These are phyloP conservation scores for Symbiodinium natans DNA, from an alignment of 73 alveolate species.

Conservation along the genomic window DNA sequence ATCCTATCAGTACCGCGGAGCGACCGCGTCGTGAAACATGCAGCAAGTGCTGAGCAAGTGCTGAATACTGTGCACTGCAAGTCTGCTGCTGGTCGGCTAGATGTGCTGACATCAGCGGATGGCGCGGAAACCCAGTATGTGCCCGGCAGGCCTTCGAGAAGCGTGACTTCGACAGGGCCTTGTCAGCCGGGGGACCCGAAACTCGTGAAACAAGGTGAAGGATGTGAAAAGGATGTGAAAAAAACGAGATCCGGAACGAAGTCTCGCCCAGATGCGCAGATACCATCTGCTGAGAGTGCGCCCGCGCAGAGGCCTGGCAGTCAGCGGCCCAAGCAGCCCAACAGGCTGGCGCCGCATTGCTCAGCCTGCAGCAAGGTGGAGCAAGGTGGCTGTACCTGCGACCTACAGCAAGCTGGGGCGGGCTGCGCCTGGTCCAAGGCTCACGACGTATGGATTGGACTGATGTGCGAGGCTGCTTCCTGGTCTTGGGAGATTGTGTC, in stretches of 20 bases:
- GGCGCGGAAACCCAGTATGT: neutral
- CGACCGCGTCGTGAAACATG: neutral
- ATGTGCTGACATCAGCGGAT: neutral
- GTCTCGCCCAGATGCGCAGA: too few relatives aligned
- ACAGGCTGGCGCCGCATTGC: neutral
- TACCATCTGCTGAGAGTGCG: too few relatives aligned
- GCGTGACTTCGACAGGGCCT: slow-evolving; percentile 19
- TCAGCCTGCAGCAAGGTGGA: neutral
- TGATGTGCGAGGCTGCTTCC: slow-evolving; percentile 62
- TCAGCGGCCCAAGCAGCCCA: slow-evolving; percentile 28
- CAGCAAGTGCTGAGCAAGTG: neutral
- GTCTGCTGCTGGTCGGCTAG: neutral
- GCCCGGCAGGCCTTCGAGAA: slow-evolving; percentile 45
- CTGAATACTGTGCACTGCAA: neutral
- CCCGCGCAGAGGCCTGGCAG: slow-evolving; percentile 49
- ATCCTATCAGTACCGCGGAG: neutral
- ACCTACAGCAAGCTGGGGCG: too few relatives aligned
- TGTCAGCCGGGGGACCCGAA: neutral
- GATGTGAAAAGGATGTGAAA: too few relatives aligned
- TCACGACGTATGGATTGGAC: slow-evolving; percentile 30
- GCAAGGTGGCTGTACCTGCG: too few relatives aligned
- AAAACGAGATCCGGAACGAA: too few relatives aligned
- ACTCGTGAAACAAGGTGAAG: too few relatives aligned
- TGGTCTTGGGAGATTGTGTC: too few relatives aligned
- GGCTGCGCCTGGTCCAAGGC: too few relatives aligned